Evolutionary conservation across 371 early-diverging fungal species (phyloP), one percentile per base, ranked within the genome.

Genomic region (Rhizopus delemar): DNA sequence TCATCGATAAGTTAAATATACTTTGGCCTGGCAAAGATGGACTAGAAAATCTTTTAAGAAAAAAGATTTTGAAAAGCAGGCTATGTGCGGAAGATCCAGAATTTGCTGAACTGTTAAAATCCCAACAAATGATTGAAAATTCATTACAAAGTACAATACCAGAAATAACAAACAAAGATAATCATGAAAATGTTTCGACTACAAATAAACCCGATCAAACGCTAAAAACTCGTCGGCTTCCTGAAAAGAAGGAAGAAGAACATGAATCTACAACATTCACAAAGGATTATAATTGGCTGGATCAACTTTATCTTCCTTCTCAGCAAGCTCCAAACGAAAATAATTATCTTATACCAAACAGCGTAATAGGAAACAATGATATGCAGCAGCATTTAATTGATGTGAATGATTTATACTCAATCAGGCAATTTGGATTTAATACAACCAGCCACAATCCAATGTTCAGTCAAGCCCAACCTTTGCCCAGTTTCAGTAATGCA

Each of bases 1-100:
- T 64, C 0, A 46, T 64, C 0, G 60, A 64, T 11, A 64, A 59
- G 9, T 11, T 64, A 5, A 45, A 45, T 45, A 2, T 8, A 12
- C 3, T 8, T 0, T n/a, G 7, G 13, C 7, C 46, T 3, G 7
- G 7, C 2, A 16, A 45, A 6, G n/a, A 22, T 3, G 22, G 8
- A 6, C 2, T 45, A 0, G 22, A 45, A 3, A 45, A n/a, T 3
- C 7, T 45, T 11, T 12, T 45, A n/a, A 22, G 15, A 45, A 22
- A 45, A 45, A 15, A 15, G 0, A 13, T 38, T 8, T 13, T 38
- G 11, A 38, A 6, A 2, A 38, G 39, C 13, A 38, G 13, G 13
- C 39, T 38, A 6, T 38, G 39, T 38, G 13, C 39, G 8, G 11
- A 38, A 2, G 39, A 38, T 38, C 5, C 39, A 38, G 13, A 8